Percentiles rank a stretch among this genome's conserved stretches.
Conservation (phyloP, 352 stramenopile genomes). For the Saprolegnia diclina region DNA sequence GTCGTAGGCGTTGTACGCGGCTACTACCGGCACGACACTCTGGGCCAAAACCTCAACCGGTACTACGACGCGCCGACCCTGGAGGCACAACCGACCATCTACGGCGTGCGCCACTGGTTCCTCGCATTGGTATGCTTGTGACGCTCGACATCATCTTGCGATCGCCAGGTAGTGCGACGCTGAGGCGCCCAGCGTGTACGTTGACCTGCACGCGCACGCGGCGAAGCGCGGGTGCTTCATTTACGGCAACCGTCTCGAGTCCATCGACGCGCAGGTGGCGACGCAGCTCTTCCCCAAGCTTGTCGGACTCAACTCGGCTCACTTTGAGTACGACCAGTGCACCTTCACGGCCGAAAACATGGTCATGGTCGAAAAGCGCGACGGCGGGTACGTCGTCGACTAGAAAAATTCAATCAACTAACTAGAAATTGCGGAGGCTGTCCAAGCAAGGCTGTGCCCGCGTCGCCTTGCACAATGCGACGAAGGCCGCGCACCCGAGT, state of each 20-base stretch:
- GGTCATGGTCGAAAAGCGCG: conserved; percentile 38
- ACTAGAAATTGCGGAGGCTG: conserved; percentile 30
- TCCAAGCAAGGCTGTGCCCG: conserved; percentile 66
- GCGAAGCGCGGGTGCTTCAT: conserved; percentile 88
- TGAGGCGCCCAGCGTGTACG: conserved; percentile 55
- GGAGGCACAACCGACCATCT: conserved; percentile 56
- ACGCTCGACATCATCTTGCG: conserved; percentile 5
- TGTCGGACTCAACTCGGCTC: conserved; percentile 56
- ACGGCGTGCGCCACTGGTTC: conserved; percentile 45
- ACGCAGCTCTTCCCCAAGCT: conserved; percentile 82
- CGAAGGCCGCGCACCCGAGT: conserved; percentile 37
- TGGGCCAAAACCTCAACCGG: conserved; percentile 87
- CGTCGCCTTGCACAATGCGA: conserved; percentile 68
- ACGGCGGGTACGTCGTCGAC: conserved; percentile 41
- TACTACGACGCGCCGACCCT: conserved; percentile 64
- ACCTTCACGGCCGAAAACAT: conserved; percentile 84
- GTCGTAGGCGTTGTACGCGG: conserved; percentile 60
- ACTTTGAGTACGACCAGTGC: conserved; percentile 84
- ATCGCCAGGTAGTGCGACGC: conserved; percentile 22
- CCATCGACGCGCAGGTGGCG: conserved; percentile 51
- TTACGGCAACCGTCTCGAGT: conserved; percentile 76
- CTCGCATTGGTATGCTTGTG: conserved; percentile 28
- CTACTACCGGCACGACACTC: conserved; percentile 81
- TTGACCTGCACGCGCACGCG: conserved; percentile 88
- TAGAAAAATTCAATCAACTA: conserved; percentile 40